Base-by-base conservation (phyloP, 257 asterid species). In the Nicotiana obtusifolia region DNA sequence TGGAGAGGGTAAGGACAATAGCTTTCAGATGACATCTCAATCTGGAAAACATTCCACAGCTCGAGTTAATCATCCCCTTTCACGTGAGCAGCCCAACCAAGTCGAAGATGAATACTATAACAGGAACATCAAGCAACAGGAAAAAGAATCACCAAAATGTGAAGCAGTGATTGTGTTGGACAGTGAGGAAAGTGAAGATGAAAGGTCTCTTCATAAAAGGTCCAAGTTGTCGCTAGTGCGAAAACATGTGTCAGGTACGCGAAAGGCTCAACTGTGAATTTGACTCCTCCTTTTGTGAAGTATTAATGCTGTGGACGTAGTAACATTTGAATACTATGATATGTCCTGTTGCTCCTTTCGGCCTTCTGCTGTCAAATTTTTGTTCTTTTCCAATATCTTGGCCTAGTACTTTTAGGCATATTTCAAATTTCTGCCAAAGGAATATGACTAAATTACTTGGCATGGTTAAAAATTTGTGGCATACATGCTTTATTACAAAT, bases 181-280 rank as follows among this genome's bases (percentile, higher is more conserved):
- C 59, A 94, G 97, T 73, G 97, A 93, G 83, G 97, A 91, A n/a
- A 91, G 94, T 79, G 98, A 88, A 54, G 96, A 87, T 57, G 96
- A 90, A 64, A 85, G 64, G 57, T 56, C 35, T 68, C 81, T 54
- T 53, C 73, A 89, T 77, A 86, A 78, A 59, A 92, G 94, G 87
- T 89, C 91, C 68, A 94, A 86, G 87, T 76, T 91, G 82, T 87
- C 87, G n/a, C 87, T 91, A 59, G 85, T 86, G 16, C 85, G 81
- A 77, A 87, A 89, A 87, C 82, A 87, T 83, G 59, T 90, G 81
- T 82, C 84, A n/a, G 85, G 87, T 85, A 93, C 92, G 89, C 81
- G 88, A 64, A 92, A 88, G 87, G 81, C 54, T 30, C 24, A 83
- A 59, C 8, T 11, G 41, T 53, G 28, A 59, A n/a, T 33, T 30